Conservation (phyloP, 495 filamentous ascomycete species). For the Alectoria sarmentosa region DNA sequence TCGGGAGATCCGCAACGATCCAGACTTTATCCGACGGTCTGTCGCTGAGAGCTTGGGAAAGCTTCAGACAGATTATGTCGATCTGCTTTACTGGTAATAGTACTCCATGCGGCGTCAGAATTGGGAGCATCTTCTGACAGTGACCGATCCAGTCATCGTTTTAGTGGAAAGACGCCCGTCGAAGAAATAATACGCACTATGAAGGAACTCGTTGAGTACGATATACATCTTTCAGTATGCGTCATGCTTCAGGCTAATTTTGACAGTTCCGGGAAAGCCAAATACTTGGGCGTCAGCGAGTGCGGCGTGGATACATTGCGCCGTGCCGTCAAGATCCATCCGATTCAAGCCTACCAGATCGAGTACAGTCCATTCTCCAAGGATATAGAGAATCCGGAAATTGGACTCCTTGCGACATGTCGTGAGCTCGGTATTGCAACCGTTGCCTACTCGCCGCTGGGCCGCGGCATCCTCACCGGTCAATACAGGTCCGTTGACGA, state of each 20-base stretch:
- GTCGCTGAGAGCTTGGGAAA: too few species aligned
- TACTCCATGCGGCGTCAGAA: neutral
- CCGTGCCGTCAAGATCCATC: conserved; percentile 51
- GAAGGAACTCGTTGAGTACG: conserved; percentile 25
- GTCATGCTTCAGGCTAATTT: neutral
- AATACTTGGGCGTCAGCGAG: conserved; percentile 48
- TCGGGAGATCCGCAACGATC: too few species aligned
- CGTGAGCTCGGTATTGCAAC: conserved; percentile 56
- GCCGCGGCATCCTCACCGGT: conserved; percentile 52
- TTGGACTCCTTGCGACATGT: conserved; percentile 44
- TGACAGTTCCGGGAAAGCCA: conserved; percentile 43
- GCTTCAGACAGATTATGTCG: too few species aligned
- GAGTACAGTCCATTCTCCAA: conserved; percentile 56
- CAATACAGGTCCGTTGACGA: conserved; percentile 38
- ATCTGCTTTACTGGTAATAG: conserved; percentile 9
- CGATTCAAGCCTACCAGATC: conserved; percentile 53
- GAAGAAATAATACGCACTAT: conserved; percentile 56
- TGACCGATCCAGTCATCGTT: too few species aligned
- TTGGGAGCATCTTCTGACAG: neutral
- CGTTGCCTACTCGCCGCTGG: conserved; percentile 57
- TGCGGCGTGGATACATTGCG: conserved; percentile 49
- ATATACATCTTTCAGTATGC: too few species aligned
- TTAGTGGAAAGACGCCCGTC: conserved; percentile 47
- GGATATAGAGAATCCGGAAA: conserved; percentile 48
- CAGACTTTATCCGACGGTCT: too few species aligned